These are phyloP conservation scores for Flueggea neowawraea DNA, from an alignment of 441 rosid genomes.

Conservation along the genomic window DNA sequence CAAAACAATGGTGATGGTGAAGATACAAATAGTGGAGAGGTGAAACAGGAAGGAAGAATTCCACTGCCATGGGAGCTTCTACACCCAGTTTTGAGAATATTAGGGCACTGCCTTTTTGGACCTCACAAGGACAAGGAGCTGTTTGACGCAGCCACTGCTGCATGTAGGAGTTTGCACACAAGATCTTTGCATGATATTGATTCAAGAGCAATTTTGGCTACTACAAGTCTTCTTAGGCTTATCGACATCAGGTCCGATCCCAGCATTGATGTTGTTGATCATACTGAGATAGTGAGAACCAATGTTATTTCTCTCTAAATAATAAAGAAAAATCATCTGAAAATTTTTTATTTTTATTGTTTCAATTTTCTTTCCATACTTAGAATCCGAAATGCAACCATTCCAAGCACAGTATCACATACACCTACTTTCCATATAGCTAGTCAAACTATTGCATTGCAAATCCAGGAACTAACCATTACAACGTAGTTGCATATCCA, in stretches of 20 bases:
- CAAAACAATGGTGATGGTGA: conserved; percentile 19
- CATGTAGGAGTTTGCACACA: conserved; percentile 52
- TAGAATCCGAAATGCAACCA: too few species aligned
- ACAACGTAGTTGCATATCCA: too few species aligned
- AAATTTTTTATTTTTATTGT: too few species aligned
- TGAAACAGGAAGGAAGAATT: conserved; percentile 28
- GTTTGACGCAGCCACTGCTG: conserved; percentile 37
- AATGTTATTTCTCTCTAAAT: conserved; percentile 29
- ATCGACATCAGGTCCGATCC: conserved; percentile 39
- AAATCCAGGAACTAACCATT: too few species aligned
- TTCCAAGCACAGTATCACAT: too few species aligned
- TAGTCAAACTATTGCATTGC: too few species aligned
- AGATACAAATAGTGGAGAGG: neutral
- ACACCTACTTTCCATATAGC: too few species aligned
- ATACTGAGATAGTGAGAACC: conserved; percentile 45
- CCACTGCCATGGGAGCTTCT: conserved; percentile 74
- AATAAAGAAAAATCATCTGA: too few species aligned
- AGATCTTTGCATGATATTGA: conserved; percentile 61
- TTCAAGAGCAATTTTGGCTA: conserved; percentile 66
- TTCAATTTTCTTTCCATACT: too few species aligned
- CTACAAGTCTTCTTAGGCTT: conserved; percentile 59
- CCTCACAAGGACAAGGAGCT: conserved; percentile 24
- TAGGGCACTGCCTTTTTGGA: conserved; percentile 74
- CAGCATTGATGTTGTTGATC: conserved; percentile 29
- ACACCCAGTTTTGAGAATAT: conserved; percentile 70